Conservation (phyloP, 345 rosid species). For the Bruguiera gymnorhiza region DNA sequence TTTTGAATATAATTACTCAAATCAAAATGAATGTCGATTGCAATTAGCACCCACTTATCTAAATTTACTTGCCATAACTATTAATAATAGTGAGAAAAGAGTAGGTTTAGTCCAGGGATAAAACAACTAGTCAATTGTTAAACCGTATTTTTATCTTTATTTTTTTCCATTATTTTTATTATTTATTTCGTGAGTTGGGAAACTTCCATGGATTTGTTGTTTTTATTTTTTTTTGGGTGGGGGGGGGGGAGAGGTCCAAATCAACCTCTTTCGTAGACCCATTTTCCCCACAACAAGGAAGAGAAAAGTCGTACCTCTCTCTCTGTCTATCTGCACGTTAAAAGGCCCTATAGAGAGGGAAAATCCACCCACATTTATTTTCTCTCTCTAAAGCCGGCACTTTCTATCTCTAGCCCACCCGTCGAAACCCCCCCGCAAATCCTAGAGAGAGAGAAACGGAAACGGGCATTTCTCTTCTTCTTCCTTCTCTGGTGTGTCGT, state of each 20-base stretch:
- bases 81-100: no score
- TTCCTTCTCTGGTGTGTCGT: background rate
- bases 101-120: no score
- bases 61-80: no score
- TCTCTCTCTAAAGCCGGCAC: background rate
- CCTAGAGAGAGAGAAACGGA: background rate
- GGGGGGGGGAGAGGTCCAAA: background rate
- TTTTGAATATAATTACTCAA: no score
- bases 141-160: no score
- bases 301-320: background rate
- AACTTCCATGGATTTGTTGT: no score
- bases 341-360: constrained; percentile 23
- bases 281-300: background rate
- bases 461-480: background rate
- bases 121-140: no score
- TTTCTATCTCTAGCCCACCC: constrained; percentile 4
- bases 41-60: no score
- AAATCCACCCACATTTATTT: background rate
- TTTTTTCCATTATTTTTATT: no score
- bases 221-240: no score
- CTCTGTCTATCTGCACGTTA: constrained; percentile 20
- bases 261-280: background rate
- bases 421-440: background rate
- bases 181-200: no score
- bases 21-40: no score